Conservation (phyloP, 2,329 filamentous ascomycete genomes). For the Pseudogymnoascus sp. region DNA sequence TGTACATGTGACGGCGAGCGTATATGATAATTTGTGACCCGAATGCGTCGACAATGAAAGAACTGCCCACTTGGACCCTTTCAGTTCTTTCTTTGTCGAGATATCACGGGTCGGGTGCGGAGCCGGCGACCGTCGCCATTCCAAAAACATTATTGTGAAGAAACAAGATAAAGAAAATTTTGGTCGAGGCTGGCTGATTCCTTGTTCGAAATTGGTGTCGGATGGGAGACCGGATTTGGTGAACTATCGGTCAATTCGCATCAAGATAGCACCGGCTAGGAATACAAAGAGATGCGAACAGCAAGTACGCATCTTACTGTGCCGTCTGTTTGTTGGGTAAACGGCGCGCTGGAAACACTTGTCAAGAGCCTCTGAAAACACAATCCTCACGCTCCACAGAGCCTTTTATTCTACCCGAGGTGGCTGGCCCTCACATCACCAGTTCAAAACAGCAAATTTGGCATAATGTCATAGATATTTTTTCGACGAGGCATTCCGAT, state of each 20-base stretch:
- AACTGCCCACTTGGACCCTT: neutral
- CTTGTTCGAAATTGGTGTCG: neutral
- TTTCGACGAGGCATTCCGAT: constrained; percentile 7
- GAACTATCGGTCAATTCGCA: neutral
- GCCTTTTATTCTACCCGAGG: neutral
- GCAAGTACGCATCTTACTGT: neutral
- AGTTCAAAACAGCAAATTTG: neutral
- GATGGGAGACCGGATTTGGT: neutral
- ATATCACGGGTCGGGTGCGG: neutral
- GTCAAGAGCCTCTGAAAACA: neutral
- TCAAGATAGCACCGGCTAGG: neutral
- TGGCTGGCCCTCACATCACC: neutral
- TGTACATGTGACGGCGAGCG: neutral
- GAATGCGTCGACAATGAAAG: neutral
- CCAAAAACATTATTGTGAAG: neutral
- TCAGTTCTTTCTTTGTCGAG: neutral
- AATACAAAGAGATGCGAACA: neutral
- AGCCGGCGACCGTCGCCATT: neutral
- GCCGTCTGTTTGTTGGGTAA: neutral
- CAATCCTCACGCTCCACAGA: neutral
- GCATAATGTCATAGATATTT: constrained; percentile 6
- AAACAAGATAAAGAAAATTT: neutral
- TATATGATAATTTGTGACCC: neutral
- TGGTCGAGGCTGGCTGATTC: neutral
- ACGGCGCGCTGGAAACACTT: neutral